Percentiles rank a stretch among this genome's conserved stretches.
phyloP scores from a whole-genome alignment of 2,329 filamentous ascomycete genomes.

The Calonectria naviculata region DNA sequence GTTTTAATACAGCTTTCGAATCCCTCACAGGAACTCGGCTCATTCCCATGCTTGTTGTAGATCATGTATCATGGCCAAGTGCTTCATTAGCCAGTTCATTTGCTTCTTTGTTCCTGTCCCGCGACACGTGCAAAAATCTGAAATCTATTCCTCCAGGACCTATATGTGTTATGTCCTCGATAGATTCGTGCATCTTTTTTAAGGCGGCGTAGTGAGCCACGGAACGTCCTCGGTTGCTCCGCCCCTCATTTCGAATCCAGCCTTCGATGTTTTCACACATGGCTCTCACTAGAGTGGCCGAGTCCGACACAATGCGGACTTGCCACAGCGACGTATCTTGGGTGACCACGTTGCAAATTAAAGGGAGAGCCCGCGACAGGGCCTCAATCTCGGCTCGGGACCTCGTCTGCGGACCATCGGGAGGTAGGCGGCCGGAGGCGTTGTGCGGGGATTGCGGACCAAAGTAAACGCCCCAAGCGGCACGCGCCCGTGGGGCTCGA shows the following conservation, averaged over 20 bases:
- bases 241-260: background rate
- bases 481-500: conserved; percentile 30
- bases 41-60: too few relatives aligned
- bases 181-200: background rate
- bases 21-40: too few relatives aligned
- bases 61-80: background rate
- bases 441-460: conserved; percentile 38
- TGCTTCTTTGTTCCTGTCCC: background rate
- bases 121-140: background rate
- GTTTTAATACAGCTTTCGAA: too few relatives aligned
- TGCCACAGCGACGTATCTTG: background rate
- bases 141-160: background rate
- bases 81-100: background rate
- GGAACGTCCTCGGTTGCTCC: background rate
- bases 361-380: background rate
- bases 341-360: background rate
- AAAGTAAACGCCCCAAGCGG: conserved; percentile 39
- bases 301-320: background rate
- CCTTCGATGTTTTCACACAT: background rate
- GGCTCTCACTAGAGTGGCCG: background rate
- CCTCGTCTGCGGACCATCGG: conserved; percentile 73
- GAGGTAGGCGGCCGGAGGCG: conserved; percentile 65
- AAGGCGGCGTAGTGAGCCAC: background rate
- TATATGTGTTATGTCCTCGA: background rate
- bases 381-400: conserved; percentile 63